A percentile compares a stretch with the other conserved stretches of the same genome.
Evolutionary conservation across 352 stramenopile genomes (phyloP).

Genomic region (Globisporangium spiculum): DNA sequence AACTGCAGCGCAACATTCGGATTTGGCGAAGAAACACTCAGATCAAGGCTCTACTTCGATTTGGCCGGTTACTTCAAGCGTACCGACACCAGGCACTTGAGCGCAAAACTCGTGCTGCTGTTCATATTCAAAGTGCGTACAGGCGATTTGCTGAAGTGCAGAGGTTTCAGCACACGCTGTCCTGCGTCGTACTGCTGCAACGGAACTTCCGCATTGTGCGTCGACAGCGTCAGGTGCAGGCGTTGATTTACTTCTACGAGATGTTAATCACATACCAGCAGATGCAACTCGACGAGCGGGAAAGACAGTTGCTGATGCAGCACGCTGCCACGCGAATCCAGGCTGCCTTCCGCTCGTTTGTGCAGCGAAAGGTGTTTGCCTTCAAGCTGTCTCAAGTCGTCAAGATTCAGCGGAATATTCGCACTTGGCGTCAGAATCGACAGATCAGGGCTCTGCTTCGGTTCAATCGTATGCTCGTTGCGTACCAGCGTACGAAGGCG

Average conservation of each 20-base stretch:
- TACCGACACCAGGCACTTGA: not conserved
- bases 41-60: constrained; percentile 8
- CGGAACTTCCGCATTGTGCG: constrained; percentile 42
- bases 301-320: constrained; percentile 14
- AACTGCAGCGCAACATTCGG: constrained; percentile 14
- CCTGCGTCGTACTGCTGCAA: constrained; percentile 29
- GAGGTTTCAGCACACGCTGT: constrained; percentile 23
- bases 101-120: constrained; percentile 25
- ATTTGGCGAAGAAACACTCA: constrained; percentile 13
- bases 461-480: constrained; percentile 31
- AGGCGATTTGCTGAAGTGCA: constrained; percentile 22
- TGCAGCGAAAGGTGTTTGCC: constrained; percentile 20
- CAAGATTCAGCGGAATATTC: constrained; percentile 38
- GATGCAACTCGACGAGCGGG: constrained; percentile 30
- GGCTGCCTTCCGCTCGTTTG: constrained; percentile 11
- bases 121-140: constrained; percentile 31
- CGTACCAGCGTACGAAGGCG: constrained; percentile 29
- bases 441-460: constrained; percentile 29
- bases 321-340: constrained; percentile 19
- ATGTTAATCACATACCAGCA: constrained; percentile 34
- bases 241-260: constrained; percentile 34
- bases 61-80: not conserved
- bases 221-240: constrained; percentile 27
- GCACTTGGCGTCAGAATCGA: constrained; percentile 34
- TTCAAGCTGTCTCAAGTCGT: constrained; percentile 16